These are phyloP conservation scores for Tuber umbilicatum DNA, from an alignment of 495 filamentous ascomycete species.

Conservation along the genomic window DNA sequence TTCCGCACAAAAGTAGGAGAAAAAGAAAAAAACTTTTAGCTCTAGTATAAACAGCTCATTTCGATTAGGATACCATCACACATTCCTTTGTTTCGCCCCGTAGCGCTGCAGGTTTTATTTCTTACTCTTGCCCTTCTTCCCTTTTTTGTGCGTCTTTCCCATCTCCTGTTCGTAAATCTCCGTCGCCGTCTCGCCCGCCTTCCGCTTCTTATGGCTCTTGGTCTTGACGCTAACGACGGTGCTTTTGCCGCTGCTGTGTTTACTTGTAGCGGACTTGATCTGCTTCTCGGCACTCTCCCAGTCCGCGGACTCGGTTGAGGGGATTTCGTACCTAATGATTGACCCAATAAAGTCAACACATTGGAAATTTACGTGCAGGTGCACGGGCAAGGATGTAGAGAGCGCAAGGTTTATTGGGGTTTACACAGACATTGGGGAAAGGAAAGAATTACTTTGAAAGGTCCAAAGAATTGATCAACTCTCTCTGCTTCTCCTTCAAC, in stretches of 20 bases:
- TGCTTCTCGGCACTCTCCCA: constrained; percentile 84
- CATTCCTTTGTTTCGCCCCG: neutral
- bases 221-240: constrained; percentile 78
- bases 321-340: constrained; percentile 65
- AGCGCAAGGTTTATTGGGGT: neutral
- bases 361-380: constrained; percentile 38
- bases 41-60: neutral
- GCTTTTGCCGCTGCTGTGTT: constrained; percentile 54
- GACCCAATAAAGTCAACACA: constrained; percentile 47
- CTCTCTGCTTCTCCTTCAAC: constrained; percentile 62
- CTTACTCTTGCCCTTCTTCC: constrained; percentile 55
- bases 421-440: constrained; percentile 10
- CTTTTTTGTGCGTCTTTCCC: constrained; percentile 47
- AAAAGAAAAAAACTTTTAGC: neutral
- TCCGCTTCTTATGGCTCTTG: constrained; percentile 63
- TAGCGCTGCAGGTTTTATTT: constrained; percentile 7
- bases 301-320: constrained; percentile 54
- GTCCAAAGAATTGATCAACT: constrained; percentile 80
- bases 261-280: constrained; percentile 49
- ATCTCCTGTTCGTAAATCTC: constrained; percentile 57
- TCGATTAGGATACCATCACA: neutral
- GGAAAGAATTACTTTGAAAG: constrained; percentile 66
- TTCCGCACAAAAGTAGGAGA: too few relatives aligned
- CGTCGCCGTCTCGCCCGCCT: constrained; percentile 61
- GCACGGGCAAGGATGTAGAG: neutral